Evolutionary conservation across 306 rosid genomes (phyloP), one percentile per base, ranked within the genome.

Genomic region (Trifolium subterraneum): DNA sequence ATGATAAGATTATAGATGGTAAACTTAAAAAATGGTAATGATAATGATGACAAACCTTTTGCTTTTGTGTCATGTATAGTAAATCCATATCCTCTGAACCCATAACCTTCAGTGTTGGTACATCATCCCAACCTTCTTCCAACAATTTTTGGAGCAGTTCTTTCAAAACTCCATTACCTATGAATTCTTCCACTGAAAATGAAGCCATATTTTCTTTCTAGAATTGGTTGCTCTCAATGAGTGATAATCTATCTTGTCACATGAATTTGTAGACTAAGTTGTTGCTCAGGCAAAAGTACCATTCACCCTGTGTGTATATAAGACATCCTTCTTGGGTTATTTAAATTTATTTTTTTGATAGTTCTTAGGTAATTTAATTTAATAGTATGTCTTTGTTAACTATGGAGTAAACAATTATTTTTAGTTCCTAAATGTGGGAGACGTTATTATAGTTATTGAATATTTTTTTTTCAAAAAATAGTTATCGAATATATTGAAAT

Each of bases 71-170:
- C 96, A 93, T 91, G 75, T 88, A 85, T 39, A 89, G 52, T 45
- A 82, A 90, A 61, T 88, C 82, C 97, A 88, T 93, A 50, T 93
- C 97, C 74, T 89, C 92, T 9, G 85, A 71, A 67, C 70, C 82
- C 96, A 93, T 93, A 41, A 89, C 71, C 90, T 93, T 93, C 71
- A 93, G 77, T 29, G 97, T 93, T 15, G 98, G 91, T 4, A 89
- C 96, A 47, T 93, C 98, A 76, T 91, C 94, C 98, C 96, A 93
- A 35, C 97, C 97, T 85, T 93, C 91, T 38, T 89, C 94, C 78
- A 93, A 54, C 78, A 93, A 68, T 70, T 76, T 88, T 1, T 85
- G 92, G 65, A 91, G 84, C 72, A 90, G 71, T 16, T 25, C 92
- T 79, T 93, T 90, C 71, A 90, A 84, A 79, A 81, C 65, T 70